phyloP scores from a whole-genome alignment of 2,329 filamentous ascomycete species.

The Fusarium drepaniforme region DNA sequence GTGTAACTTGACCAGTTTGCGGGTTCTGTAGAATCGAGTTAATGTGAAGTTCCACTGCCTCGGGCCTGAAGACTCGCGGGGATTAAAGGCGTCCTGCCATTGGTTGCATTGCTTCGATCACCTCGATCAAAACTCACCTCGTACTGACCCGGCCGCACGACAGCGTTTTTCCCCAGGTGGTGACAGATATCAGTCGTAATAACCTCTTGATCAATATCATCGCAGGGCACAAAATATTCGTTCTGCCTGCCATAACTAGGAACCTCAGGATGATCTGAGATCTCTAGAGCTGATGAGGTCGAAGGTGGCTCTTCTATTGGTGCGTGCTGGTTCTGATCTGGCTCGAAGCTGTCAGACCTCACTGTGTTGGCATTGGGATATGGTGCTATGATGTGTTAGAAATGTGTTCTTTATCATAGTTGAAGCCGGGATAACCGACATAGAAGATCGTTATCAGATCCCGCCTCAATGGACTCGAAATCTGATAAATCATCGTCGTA shows the following conservation, averaged over 20 bases:
- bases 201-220: neutral
- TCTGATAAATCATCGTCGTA: too few species aligned
- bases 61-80: neutral
- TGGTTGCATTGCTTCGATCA: neutral
- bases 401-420: too few species aligned
- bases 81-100: neutral
- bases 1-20: neutral
- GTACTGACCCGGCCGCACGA: neutral
- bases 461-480: too few species aligned
- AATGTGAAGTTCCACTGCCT: neutral
- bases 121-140: neutral
- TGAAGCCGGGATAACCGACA: too few species aligned
- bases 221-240: neutral
- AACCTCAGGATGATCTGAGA: too few species aligned
- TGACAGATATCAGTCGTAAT: neutral
- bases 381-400: too few species aligned
- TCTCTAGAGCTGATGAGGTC: too few species aligned
- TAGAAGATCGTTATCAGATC: too few species aligned
- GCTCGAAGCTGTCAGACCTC: too few species aligned
- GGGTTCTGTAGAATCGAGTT: neutral
- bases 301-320: too few species aligned
- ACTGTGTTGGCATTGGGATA: too few species aligned
- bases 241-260: neutral
- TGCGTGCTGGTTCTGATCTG: too few species aligned
- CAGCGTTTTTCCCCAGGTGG: neutral